Percentiles rank a stretch among this genome's conserved stretches.
phyloP scores from a whole-genome alignment of 768 basidiomycete species.

The Coprinopsis strossmayeri region DNA sequence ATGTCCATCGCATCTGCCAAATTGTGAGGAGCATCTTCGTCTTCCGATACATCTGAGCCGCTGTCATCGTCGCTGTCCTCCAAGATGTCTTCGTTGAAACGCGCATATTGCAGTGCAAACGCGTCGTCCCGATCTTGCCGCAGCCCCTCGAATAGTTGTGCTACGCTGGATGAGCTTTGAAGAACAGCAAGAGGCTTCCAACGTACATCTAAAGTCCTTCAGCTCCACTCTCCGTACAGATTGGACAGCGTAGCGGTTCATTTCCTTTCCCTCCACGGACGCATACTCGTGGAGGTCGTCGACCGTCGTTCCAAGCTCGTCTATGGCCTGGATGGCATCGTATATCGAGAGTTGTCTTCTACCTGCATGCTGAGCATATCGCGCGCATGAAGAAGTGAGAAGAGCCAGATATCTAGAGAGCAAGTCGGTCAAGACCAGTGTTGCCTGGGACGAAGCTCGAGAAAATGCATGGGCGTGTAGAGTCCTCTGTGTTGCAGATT shows the following conservation, averaged over 20 bases:
- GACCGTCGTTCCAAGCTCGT: conserved; percentile 67
- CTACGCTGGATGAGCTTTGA: conserved; percentile 24
- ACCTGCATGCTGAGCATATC: conserved; percentile 73
- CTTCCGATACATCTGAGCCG: conserved; percentile 19
- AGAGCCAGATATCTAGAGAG: conserved; percentile 68
- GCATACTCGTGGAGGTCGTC: conserved; percentile 68
- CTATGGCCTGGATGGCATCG: conserved; percentile 61
- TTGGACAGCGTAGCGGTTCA: conserved; percentile 60
- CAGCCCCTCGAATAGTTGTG: conserved; percentile 55
- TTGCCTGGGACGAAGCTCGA: conserved; percentile 67
- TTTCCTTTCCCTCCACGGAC: conserved; percentile 58
- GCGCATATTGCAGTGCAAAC: conserved; percentile 45
- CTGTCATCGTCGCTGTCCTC: conserved; percentile 26
- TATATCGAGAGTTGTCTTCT: conserved; percentile 46
- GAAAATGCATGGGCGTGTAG: conserved; percentile 76
- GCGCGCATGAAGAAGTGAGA: conserved; percentile 59
- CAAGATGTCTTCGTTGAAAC: conserved; percentile 23
- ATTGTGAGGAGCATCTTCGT: conserved; percentile 15
- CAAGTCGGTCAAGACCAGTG: conserved; percentile 65
- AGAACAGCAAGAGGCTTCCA: conserved; percentile 14
- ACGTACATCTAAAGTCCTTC: conserved; percentile 64
- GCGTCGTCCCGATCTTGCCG: conserved; percentile 47
- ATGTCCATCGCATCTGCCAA: conserved; percentile 23
- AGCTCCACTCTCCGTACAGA: conserved; percentile 64
- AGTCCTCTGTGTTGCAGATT: conserved; percentile 60